phyloP scores from a whole-genome alignment of 495 filamentous ascomycete species.

The Thozetella sp. region DNA sequence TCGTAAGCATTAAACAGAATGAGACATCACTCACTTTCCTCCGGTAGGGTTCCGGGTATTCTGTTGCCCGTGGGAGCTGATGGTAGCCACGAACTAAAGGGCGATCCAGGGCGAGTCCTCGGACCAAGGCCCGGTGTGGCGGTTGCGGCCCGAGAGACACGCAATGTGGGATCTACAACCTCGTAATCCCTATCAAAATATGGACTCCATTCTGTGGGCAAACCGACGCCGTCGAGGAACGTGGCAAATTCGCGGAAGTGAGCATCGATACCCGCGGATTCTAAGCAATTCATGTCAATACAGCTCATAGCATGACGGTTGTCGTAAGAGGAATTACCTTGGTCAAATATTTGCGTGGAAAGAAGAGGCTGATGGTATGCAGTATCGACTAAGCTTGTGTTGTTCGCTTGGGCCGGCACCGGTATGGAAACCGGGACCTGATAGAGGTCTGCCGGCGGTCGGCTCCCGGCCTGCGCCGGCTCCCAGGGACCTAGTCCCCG shows the following conservation, averaged over 20 bases:
- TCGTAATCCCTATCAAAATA: not conserved
- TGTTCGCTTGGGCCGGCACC: too few relatives aligned
- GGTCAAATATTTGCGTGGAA: not conserved
- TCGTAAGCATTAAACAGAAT: too few relatives aligned
- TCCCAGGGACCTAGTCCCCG: not conserved
- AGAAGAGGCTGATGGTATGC: not conserved
- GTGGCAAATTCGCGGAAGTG: slow-evolving; percentile 2
- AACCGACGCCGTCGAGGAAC: slow-evolving; percentile 4
- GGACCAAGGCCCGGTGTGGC: too few relatives aligned
- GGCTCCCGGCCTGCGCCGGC: too few relatives aligned
- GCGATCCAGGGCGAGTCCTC: not conserved
- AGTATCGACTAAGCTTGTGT: not conserved
- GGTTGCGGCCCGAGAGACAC: not conserved
- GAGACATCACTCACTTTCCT: not conserved
- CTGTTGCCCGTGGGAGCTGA: not conserved
- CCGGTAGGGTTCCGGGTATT: not conserved
- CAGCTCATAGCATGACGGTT: too few relatives aligned
- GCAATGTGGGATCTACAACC: not conserved
- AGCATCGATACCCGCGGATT: not conserved
- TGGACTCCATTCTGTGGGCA: slow-evolving; percentile 1
- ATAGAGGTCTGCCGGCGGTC: too few relatives aligned
- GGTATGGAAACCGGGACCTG: too few relatives aligned
- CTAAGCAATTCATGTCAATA: too few relatives aligned
- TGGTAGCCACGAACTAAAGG: slow-evolving; percentile 4
- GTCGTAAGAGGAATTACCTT: not conserved